Base-by-base conservation (phyloP, 1,284 basidiomycete genomes). In the Microstroma glucosiphilum region DNA sequence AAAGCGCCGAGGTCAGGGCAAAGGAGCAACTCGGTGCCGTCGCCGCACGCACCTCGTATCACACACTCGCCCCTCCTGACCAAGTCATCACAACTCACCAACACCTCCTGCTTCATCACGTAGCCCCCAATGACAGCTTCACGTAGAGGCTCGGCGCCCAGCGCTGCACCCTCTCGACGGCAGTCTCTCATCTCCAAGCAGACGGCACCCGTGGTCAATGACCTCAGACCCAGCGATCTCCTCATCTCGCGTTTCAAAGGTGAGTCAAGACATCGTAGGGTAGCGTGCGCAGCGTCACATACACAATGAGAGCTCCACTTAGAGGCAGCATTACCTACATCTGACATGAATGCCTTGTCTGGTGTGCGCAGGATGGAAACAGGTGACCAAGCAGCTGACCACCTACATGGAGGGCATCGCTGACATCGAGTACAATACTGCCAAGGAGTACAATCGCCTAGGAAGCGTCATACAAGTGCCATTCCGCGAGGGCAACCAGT, bases 401-500 rank as follows among this genome's bases (percentile, higher is more conserved):
- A 79, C 80, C 70, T 82, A 82, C 79, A 82, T 82, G 60, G 81
- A 89, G 85, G 93, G 93, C 57, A 76, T 73, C 58, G 69, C 69
- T 53, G 72, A 71, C 56, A 73, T 73, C 43, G 72, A 81, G 70
- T 92, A 91, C 82, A 94, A 94, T 81, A 89, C 91, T 19, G 92
- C 92, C 46, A 88, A 88, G 73, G 94, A 97, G 81, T 86, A 96
- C 79, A 91, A 89, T 56, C 94, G 94, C 81, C 87, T 98, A 58
- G 90, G 89, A n/a, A 91, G 89, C 8, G 92, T 96, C 67, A 94
- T 98, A 71, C 94, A 98, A 81, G 94, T 97, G 1, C 96, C 96
- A 1, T 97, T 97, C 83, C 84, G 89, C 58, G 87, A 92, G 41
- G 93, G 92, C 25, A 96, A 96, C 71, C 77, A 78, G 65, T 76